phyloP scores from a whole-genome alignment of 768 basidiomycete genomes.

The Asterophora parasitica region DNA sequence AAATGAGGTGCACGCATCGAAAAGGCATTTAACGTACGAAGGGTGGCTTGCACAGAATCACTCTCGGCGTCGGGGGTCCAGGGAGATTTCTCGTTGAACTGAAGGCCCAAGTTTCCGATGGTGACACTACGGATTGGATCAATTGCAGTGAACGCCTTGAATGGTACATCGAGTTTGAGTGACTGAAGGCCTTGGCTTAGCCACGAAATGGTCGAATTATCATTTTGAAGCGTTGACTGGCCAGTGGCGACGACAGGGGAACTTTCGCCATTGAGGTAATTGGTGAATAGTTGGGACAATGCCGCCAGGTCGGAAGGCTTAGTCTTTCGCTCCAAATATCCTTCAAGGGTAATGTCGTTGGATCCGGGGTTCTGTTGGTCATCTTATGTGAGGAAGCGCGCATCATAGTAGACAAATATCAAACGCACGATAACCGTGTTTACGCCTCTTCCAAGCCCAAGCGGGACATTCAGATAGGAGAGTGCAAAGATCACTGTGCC shows the following conservation, averaged over 20 bases:
- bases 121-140: slow-evolving; percentile 60
- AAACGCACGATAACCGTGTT: slow-evolving; percentile 47
- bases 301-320: slow-evolving; percentile 36
- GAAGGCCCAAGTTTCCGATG: slow-evolving; percentile 55
- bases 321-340: slow-evolving; percentile 51
- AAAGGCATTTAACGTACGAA: slow-evolving; percentile 36
- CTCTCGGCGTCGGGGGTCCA: slow-evolving; percentile 58
- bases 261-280: slow-evolving; percentile 60
- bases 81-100: slow-evolving; percentile 46
- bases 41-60: slow-evolving; percentile 51
- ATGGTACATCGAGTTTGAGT: slow-evolving; percentile 59
- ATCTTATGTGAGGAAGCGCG: too few relatives aligned
- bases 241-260: slow-evolving; percentile 60
- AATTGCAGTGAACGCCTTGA: slow-evolving; percentile 46
- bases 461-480: slow-evolving; percentile 47
- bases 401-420: too few relatives aligned
- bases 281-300: slow-evolving; percentile 64
- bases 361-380: slow-evolving; percentile 39
- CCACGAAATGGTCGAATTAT: slow-evolving; percentile 60
- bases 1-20: not conserved
- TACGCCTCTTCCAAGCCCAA: slow-evolving; percentile 51
- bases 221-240: slow-evolving; percentile 49
- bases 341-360: slow-evolving; percentile 56
- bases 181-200: slow-evolving; percentile 55
- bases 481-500: slow-evolving; percentile 65